Base-by-base conservation (phyloP, 164 flowering plant genomes). In the Annona squamosa region DNA sequence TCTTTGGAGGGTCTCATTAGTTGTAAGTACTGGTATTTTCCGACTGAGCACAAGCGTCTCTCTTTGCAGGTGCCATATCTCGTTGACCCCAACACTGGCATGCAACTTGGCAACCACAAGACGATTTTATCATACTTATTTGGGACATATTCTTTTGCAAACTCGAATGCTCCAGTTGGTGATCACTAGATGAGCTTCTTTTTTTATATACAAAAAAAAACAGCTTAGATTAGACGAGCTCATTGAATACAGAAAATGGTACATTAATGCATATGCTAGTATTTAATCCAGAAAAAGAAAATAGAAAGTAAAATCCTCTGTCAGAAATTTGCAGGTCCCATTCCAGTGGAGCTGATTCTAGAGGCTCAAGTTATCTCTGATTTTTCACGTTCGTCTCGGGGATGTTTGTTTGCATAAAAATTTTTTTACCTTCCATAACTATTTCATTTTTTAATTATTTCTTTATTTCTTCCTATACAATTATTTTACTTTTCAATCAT, bases 1-100 rank as follows among this genome's bases (percentile, higher is more conserved):
- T 19, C 18, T 17, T 17, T 26, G 26, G 45, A 45, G n/a, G 41
- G 17, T 26, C 2, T 59, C 3, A 18, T 1, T 62, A 4, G 37
- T 71, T 1, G 37, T 4, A 63, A 63, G 26, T 10, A 63, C 26
- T 9, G 42, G 42, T 19, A 64, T n/a, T 13, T 19, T 26, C 12
- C 37, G 52, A 3, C 13, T 52, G 47, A 26, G 16, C n/a, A 4
- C 41, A n/a, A 41, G 43, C n/a, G 1, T 65, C 26, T 43, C 37
- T 12, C n/a, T n/a, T 66, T 79, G 44, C 84, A 90, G 96, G 90
- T 89, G 3, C 96, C 96, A 18, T 89, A 77, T 82, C 76, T 90
- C 3, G 72, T 89, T 77, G 96, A 90, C 82, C 93, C 85, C 19
- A 90, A 87, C 72, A 89, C 88, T 46, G 90, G 89, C n/a, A 45